phyloP scores from a whole-genome alignment of 345 rosid species.

The Sisymbrium altissimum region DNA sequence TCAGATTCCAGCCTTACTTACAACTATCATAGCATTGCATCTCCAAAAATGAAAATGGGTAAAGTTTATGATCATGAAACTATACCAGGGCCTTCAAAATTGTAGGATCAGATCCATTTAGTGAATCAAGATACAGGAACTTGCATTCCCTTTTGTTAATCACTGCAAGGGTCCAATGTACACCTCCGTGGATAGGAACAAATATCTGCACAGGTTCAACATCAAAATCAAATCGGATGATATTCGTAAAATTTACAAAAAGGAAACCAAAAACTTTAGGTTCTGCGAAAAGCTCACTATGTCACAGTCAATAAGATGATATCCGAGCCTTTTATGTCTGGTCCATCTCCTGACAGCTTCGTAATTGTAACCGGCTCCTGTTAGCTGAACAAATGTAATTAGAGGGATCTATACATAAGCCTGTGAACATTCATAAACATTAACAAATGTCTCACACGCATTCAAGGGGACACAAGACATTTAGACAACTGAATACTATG shows the following conservation, averaged over 20 bases:
- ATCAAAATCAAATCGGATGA: not conserved
- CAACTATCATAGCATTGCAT: not conserved
- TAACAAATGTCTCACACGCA: not conserved
- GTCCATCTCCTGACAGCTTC: slow-evolving; percentile 91
- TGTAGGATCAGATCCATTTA: slow-evolving; percentile 46
- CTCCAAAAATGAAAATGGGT: slow-evolving; percentile 1
- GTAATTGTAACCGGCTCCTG: slow-evolving; percentile 49
- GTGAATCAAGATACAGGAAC: slow-evolving; percentile 91
- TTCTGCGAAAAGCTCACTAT: slow-evolving; percentile 42
- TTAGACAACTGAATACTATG: not conserved
- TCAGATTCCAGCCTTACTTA: not conserved
- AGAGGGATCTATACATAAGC: not conserved
- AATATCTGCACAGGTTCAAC: slow-evolving; percentile 57
- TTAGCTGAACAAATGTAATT: slow-evolving; percentile 45
- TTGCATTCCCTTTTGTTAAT: slow-evolving; percentile 74
- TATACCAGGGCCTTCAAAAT: slow-evolving; percentile 60
- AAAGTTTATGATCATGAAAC: not conserved
- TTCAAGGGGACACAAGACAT: not conserved
- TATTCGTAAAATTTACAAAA: not conserved
- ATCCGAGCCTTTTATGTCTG: slow-evolving; percentile 67
- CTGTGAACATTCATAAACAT: not conserved
- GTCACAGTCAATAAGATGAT: slow-evolving; percentile 66
- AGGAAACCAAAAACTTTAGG: not conserved
- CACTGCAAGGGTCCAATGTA: slow-evolving; percentile 91
- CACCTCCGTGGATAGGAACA: slow-evolving; percentile 72